Base-by-base conservation (phyloP, 2,329 filamentous ascomycete species). In the Aspergillus fructus region DNA sequence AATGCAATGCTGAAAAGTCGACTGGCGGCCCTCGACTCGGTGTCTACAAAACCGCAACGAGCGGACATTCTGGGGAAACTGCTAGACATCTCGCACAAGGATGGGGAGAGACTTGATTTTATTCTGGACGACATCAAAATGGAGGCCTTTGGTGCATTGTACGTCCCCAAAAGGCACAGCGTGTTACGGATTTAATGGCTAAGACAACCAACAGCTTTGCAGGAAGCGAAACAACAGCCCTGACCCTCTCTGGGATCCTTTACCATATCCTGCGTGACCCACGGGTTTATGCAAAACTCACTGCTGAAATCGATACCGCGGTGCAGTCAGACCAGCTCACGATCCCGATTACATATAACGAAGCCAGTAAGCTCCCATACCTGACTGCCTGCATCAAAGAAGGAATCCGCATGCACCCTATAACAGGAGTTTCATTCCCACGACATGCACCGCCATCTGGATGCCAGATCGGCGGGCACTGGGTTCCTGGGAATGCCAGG, bases 381-480 rank as follows among this genome's bases (percentile, higher is more conserved):
- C 71, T 85, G 6, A 77, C 80, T 60, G 81, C 81, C 0, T 77
- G 79, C 5, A 76, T 84, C 40, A 76, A 76, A 49, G 82, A 84
- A 62, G 77, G 75, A 0, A 66, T 83, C 17, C 73, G 82, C 0
- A 71, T 82, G 19, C 76, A 74, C 49, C 66, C 67, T 5, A 61
- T 62, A 21, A 61, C 65, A 17, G 66, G 51, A 4, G 41, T 68
- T 15, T 62, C 62, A 23, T 58, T 70, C 49, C 62, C 62, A 8
- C 63, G 66, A 1, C 46, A 62, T 13, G 63, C 59, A 3, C 66
- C 68, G 7, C 23, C 37, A 11, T n/a, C 27, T 2, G 60, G 60
- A 4, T 39, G 56, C 23, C 30, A 45, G 8, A 34, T 58, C 19
- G 51, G 39, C 5, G 60, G 56, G n/a, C 21, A 57, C 39, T 62